A percentile compares a stretch with the other conserved stretches of the same genome.
phyloP scores from a whole-genome alignment of 345 rosid genomes.

The Populus davidiana region DNA sequence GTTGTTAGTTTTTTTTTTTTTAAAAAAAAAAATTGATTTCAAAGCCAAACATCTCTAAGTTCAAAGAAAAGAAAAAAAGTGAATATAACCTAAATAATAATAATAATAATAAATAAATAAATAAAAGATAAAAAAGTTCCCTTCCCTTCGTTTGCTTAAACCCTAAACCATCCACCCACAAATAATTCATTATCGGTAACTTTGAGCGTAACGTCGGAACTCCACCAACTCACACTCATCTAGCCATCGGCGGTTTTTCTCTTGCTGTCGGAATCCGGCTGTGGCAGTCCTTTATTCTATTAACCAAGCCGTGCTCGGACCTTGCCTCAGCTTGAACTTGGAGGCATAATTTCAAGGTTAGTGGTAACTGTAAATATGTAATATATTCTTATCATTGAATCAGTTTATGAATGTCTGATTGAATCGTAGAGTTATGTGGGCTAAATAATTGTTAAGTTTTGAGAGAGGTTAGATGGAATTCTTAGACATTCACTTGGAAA shows the following conservation, averaged over 20 bases:
- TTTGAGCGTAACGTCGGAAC: no score
- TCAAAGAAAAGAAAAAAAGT: no score
- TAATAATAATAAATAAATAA: no score
- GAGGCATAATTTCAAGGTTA: not conserved
- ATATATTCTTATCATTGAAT: not conserved
- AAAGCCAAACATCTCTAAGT: no score
- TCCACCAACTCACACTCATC: not conserved
- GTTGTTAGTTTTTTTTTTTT: no score
- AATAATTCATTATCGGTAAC: no score
- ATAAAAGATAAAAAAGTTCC: no score
- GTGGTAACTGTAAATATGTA: not conserved
- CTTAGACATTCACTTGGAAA: not conserved
- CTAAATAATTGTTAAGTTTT: not conserved
- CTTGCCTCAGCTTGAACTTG: not conserved
- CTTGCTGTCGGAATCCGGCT: not conserved
- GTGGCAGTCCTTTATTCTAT: not conserved
- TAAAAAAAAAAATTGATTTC: no score
- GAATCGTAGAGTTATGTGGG: not conserved
- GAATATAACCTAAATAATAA: not conserved
- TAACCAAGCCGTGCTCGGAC: not conserved
- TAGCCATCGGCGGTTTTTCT: not conserved
- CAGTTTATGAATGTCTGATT: not conserved
- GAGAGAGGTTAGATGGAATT: not conserved
- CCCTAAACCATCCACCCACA: not conserved
- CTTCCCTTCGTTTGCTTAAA: not conserved